Evolutionary conservation across 192 early-diverging fungal genomes (phyloP).

Genomic region (Lunasporangiospora selenospora): DNA sequence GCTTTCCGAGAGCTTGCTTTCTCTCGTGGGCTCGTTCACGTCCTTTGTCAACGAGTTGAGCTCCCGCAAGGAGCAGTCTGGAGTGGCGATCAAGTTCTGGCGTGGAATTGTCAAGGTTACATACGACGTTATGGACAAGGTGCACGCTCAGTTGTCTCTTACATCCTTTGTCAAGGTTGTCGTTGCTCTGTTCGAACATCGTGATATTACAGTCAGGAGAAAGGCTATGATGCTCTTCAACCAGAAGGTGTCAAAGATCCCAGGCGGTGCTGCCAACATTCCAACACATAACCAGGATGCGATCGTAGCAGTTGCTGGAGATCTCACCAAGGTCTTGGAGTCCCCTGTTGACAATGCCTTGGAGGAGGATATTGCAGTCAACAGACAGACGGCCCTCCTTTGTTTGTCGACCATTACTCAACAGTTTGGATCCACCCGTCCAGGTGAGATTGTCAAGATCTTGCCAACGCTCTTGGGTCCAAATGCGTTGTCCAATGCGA

Average conservation of each 20-base stretch:
- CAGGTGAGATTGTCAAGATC: constrained; percentile 66
- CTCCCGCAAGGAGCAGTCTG: constrained; percentile 33
- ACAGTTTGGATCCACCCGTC: constrained; percentile 65
- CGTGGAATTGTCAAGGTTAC: constrained; percentile 63
- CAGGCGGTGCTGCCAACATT: constrained; percentile 45
- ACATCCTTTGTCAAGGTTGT: constrained; percentile 79
- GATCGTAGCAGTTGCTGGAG: constrained; percentile 58
- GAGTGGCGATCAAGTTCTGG: constrained; percentile 53
- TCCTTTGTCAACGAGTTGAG: constrained; percentile 47
- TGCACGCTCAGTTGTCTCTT: constrained; percentile 79
- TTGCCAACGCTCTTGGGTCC: constrained; percentile 59
- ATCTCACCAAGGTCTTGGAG: constrained; percentile 53
- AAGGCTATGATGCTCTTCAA: constrained; percentile 80
- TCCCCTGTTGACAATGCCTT: constrained; percentile 40
- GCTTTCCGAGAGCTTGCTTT: constrained; percentile 62
- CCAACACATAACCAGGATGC: constrained; percentile 50
- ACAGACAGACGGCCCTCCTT: constrained; percentile 79
- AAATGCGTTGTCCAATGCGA: constrained; percentile 48
- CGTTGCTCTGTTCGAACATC: constrained; percentile 62
- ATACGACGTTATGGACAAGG: constrained; percentile 75
- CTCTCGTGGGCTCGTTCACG: constrained; percentile 61
- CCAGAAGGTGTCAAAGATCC: constrained; percentile 63
- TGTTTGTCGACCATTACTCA: constrained; percentile 80
- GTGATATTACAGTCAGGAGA: constrained; percentile 69
- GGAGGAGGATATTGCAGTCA: constrained; percentile 54